Percentiles rank a stretch among this genome's conserved stretches.
phyloP scores from a whole-genome alignment of 495 filamentous ascomycete species.

The Tuber umbilicatum region DNA sequence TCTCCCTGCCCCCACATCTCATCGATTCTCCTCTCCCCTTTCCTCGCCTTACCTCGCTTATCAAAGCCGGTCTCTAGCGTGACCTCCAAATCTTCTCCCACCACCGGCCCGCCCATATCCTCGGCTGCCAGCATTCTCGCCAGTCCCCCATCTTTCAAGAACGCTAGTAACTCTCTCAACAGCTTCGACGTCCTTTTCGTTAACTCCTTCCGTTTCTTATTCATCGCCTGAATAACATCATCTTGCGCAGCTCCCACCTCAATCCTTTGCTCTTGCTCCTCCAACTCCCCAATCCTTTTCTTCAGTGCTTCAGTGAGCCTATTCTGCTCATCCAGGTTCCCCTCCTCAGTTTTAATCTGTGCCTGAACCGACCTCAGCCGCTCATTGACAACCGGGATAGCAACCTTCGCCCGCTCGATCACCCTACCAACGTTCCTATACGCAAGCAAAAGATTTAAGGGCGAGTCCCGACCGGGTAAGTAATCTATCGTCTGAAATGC shows the following conservation, averaged over 20 bases:
- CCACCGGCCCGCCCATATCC: slow-evolving; percentile 75
- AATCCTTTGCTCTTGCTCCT: slow-evolving; percentile 1
- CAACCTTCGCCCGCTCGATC: slow-evolving; percentile 11
- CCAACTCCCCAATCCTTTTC: slow-evolving; percentile 9
- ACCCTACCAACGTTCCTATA: slow-evolving; percentile 16
- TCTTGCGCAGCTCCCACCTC: slow-evolving; percentile 23
- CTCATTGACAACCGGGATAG: slow-evolving; percentile 9
- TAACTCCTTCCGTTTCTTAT: slow-evolving; percentile 52
- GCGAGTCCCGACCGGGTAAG: slow-evolving; percentile 17
- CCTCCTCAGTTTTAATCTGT: not conserved
- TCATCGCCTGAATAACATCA: slow-evolving; percentile 55
- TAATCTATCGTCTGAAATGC: slow-evolving; percentile 21
- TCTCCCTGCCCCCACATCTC: slow-evolving; percentile 60
- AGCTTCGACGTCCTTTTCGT: slow-evolving; percentile 53
- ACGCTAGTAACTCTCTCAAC: slow-evolving; percentile 59
- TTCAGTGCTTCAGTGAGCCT: slow-evolving; percentile 14
- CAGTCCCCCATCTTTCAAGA: slow-evolving; percentile 60
- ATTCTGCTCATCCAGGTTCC: slow-evolving; percentile 2
- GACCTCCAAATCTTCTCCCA: slow-evolving; percentile 64
- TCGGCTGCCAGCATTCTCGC: slow-evolving; percentile 79
- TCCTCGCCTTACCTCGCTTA: slow-evolving; percentile 42
- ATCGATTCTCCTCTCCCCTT: slow-evolving; percentile 45
- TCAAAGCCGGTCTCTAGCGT: slow-evolving; percentile 43
- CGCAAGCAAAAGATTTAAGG: slow-evolving; percentile 32
- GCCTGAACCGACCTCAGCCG: not conserved